Evolutionary conservation across 805 yeast genomes (phyloP), one percentile per base, ranked within the genome.

Genomic region (Ogataea ramenticola): DNA sequence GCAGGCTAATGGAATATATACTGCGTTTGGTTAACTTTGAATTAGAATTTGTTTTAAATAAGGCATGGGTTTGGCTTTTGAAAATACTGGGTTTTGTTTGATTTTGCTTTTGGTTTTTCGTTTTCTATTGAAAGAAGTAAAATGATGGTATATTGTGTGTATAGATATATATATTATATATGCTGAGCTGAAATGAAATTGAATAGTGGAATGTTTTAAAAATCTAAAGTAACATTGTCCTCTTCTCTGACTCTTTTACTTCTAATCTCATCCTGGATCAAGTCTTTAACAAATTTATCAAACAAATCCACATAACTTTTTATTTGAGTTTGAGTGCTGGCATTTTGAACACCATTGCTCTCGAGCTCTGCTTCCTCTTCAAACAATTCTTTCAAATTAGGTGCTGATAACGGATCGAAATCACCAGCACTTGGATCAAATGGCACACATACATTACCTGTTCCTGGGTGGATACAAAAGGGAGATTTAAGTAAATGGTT

Each of bases 371-470:
- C 86, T 50, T 83, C 70, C 55, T 89, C 90, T 22, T 68, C 64
- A 46, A 85, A 82, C 21, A 91, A 63, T 33, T 68, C 67, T 41
- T 77, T 66, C 46, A 90, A 67, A 48, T 80, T 86, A 16, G 98
- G 98, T 1, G 95, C 90, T 12, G 67, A 69, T 49, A 75, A 74
- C 2, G 97, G 97, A 53, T 83, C 79, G 57, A 91, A 93, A 4
- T 79, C 79, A 34, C 65, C 57, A 4, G 49, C 57, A 0, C 45
- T 44, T 1, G 82, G 80, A 52, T 77, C 79, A 49, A 78, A 83
- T 0, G 98, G 96, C 8, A 93, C 96, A 76, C 98, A 93, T 3
- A 93, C 86, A 55, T 86, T 84, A 8, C 96, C 96, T 0, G 99
- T 93, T 2, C 88, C 82, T 2, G 99, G 99, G 62, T 93, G 99